These are phyloP conservation scores for Euryodendron excelsum DNA, from an alignment of 148 eudicot species.

Conservation along the genomic window DNA sequence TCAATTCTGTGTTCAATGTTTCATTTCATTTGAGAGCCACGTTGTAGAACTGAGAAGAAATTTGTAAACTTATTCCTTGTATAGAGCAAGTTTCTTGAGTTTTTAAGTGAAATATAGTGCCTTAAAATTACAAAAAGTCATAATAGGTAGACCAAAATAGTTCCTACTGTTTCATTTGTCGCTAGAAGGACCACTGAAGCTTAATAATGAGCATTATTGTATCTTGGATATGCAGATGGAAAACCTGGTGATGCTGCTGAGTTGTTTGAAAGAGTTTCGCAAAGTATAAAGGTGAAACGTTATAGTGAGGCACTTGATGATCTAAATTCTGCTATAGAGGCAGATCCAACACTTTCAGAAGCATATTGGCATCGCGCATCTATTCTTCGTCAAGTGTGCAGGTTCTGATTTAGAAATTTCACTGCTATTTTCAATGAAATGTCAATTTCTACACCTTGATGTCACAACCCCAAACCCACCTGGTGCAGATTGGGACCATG, in stretches of 20 bases:
- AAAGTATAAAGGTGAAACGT: slow-evolving; percentile 77
- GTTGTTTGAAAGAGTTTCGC: slow-evolving; percentile 66
- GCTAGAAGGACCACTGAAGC: neutral
- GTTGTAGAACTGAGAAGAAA: neutral
- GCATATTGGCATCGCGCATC: slow-evolving; percentile 85
- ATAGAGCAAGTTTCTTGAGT: neutral
- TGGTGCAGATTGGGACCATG: no score
- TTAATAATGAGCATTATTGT: neutral
- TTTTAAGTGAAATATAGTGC: neutral
- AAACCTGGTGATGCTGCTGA: slow-evolving; percentile 67
- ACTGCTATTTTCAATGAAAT: neutral
- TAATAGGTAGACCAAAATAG: neutral
- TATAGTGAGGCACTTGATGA: slow-evolving; percentile 91
- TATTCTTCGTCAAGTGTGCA: slow-evolving; percentile 76
- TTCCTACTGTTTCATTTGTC: neutral
- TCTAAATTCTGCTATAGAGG: slow-evolving; percentile 94
- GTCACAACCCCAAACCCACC: no score
- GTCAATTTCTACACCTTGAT: neutral
- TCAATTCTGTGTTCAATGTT: neutral
- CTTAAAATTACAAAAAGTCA: neutral
- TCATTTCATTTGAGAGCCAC: neutral
- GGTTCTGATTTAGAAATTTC: slow-evolving; percentile 37
- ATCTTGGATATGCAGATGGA: slow-evolving; percentile 47
- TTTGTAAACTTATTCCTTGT: neutral
- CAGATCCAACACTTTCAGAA: slow-evolving; percentile 84